Conservation (phyloP, 2,329 filamentous ascomycete species). For the Colletotrichum ledebouriae region DNA sequence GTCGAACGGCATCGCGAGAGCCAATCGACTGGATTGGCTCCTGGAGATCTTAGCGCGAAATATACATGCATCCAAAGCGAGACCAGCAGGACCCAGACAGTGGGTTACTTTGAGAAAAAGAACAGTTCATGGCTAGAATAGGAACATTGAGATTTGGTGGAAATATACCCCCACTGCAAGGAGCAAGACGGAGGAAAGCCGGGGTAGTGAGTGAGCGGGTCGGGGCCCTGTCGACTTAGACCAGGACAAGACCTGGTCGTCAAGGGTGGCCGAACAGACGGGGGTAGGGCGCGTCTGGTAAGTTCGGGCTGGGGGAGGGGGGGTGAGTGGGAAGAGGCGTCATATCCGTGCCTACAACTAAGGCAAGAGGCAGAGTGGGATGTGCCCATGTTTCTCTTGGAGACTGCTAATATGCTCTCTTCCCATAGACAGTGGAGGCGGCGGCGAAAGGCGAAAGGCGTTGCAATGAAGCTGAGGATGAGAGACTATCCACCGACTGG, state of each 20-base stretch:
- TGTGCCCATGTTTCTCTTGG: slow-evolving; percentile 26
- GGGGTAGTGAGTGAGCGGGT: slow-evolving; percentile 36
- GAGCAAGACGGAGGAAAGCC: slow-evolving; percentile 39
- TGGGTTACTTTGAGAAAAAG: slow-evolving; percentile 32
- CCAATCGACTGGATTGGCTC: slow-evolving; percentile 33
- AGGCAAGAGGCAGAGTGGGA: slow-evolving; percentile 30
- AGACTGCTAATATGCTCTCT: slow-evolving; percentile 23
- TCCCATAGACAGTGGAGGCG: slow-evolving; percentile 38
- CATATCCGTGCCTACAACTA: slow-evolving; percentile 34
- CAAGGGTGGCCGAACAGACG: slow-evolving; percentile 23
- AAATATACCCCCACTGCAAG: slow-evolving; percentile 37
- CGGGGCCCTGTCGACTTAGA: slow-evolving; percentile 28
- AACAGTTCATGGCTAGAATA: slow-evolving; percentile 30
- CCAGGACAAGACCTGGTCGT: slow-evolving; percentile 27
- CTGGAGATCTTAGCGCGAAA: slow-evolving; percentile 42
- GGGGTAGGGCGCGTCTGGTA: neutral
- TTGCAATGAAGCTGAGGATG: slow-evolving; percentile 13
- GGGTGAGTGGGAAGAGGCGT: slow-evolving; percentile 24
- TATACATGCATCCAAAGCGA: slow-evolving; percentile 37
- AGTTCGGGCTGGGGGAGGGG: neutral
- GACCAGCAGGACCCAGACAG: slow-evolving; percentile 35
- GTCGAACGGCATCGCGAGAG: slow-evolving; percentile 23
- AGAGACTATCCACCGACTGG: neutral
- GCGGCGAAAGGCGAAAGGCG: slow-evolving; percentile 30
- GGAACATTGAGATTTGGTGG: slow-evolving; percentile 35